phyloP scores from a whole-genome alignment of 176 grass and related monocot species.

The Lolium multiflorum region DNA sequence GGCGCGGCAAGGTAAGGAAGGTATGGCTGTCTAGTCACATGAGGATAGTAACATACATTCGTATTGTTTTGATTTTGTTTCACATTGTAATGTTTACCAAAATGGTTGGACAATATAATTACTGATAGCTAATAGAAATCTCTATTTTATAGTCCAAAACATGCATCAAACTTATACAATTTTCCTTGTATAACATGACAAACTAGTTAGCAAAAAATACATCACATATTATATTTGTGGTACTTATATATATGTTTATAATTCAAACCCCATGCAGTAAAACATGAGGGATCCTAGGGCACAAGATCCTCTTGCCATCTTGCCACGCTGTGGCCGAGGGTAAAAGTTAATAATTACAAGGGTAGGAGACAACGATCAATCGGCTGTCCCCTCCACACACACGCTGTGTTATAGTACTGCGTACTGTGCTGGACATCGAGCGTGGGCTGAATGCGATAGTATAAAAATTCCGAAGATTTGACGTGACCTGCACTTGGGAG shows the following conservation, averaged over 20 bases:
- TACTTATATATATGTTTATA: background rate
- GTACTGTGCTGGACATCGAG: conserved; percentile 16
- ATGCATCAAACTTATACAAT: background rate
- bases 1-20: conserved; percentile 14
- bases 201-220: too few relatives aligned
- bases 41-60: background rate
- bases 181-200: background rate
- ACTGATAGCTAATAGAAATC: background rate
- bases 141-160: background rate
- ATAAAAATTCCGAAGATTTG: conserved; percentile 45
- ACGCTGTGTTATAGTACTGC: conserved; percentile 1
- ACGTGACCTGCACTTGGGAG: conserved; percentile 44
- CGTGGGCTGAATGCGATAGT: conserved; percentile 43
- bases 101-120: background rate
- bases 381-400: conserved; percentile 55
- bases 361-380: conserved; percentile 81
- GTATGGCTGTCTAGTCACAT: background rate
- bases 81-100: background rate
- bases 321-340: conserved; percentile 10
- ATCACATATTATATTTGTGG: too few relatives aligned
- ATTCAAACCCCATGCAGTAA: background rate
- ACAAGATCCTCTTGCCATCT: conserved; percentile 30
- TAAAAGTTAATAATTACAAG: conserved; percentile 55
- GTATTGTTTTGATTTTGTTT: background rate
- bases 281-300: background rate